Conservation (phyloP, 1,284 basidiomycete species). For the Ustilago nuda region DNA sequence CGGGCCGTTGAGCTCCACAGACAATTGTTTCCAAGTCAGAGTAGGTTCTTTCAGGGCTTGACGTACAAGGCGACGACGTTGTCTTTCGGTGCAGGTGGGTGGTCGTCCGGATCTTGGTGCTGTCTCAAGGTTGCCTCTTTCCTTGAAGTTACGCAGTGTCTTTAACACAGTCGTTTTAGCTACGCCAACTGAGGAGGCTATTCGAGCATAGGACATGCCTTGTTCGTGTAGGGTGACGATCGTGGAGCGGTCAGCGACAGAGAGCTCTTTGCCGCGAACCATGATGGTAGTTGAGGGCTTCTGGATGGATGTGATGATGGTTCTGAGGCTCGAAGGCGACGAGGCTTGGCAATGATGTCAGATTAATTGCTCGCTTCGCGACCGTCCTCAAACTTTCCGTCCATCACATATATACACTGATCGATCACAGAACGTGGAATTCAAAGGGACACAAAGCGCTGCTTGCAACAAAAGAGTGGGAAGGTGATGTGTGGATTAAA, state of each 20-base stretch:
- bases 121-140: not conserved
- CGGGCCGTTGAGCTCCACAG: not conserved
- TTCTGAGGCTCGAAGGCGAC: not conserved
- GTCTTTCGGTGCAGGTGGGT: not conserved
- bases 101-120: not conserved
- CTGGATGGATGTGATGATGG: not conserved
- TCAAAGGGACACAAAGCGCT: not conserved
- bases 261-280: constrained; percentile 2
- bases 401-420: not conserved
- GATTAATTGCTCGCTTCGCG: not conserved
- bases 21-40: not conserved
- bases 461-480: not conserved
- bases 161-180: not conserved
- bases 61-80: not conserved
- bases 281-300: not conserved
- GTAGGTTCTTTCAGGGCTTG: not conserved
- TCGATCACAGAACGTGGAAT: not conserved
- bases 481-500: not conserved
- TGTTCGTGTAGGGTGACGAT: not conserved
- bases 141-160: not conserved
- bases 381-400: not conserved
- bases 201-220: not conserved
- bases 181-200: not conserved
- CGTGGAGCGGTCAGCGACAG: not conserved
- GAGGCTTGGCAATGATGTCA: not conserved